phyloP scores from a whole-genome alignment of 2,329 filamentous ascomycete species.

The Periconia macrospinosa region DNA sequence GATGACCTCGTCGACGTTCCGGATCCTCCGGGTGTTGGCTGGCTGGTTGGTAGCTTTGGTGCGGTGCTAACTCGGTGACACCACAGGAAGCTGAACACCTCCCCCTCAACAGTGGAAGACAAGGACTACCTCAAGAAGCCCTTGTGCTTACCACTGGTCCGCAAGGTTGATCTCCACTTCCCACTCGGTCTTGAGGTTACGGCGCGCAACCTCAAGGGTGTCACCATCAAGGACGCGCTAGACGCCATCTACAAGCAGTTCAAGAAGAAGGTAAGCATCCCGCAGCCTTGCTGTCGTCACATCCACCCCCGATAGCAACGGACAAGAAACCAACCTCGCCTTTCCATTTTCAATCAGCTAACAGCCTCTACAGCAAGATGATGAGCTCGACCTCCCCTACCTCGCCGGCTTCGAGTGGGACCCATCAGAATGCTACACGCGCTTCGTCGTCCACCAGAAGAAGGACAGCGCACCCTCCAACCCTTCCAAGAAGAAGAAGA shows the following conservation, averaged over 20 bases:
- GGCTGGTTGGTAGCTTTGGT: constrained; percentile 6
- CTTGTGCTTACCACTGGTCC: constrained; percentile 80
- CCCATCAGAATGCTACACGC: constrained; percentile 86
- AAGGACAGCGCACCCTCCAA: constrained; percentile 59
- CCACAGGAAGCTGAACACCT: constrained; percentile 89
- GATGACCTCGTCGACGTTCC: not conserved
- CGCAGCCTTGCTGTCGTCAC: not conserved
- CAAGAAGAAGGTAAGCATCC: constrained; percentile 81
- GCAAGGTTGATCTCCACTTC: constrained; percentile 93
- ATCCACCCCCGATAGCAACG: not conserved
- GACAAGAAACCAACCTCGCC: not conserved
- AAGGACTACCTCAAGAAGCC: constrained; percentile 79
- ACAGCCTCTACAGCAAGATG: constrained; percentile 67
- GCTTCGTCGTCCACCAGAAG: constrained; percentile 83
- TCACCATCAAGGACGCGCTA: constrained; percentile 95
- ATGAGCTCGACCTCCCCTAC: constrained; percentile 85
- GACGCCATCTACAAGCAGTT: constrained; percentile 95
- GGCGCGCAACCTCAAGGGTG: constrained; percentile 87
- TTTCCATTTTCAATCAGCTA: constrained; percentile 19
- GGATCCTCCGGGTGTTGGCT: constrained; percentile 8
- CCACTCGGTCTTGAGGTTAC: constrained; percentile 84
- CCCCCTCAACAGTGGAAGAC: constrained; percentile 76
- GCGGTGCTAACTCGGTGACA: constrained; percentile 17
- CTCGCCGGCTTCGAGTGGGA: constrained; percentile 97
- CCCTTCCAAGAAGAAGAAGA: constrained; percentile 43